phyloP scores from a whole-genome alignment of 441 rosid species.

The Aleurites moluccanus region DNA sequence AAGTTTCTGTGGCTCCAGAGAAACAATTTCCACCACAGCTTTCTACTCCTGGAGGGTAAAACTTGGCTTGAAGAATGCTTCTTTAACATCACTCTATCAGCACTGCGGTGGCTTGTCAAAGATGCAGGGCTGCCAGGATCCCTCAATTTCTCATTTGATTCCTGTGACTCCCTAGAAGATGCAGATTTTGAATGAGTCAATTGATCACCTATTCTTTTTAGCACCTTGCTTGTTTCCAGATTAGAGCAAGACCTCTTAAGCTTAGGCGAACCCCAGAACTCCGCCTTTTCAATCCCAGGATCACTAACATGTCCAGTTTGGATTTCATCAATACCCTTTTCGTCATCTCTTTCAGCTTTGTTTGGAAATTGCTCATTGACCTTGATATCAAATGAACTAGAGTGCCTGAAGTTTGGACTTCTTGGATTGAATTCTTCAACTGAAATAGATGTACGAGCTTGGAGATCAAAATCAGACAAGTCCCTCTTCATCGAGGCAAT shows the following conservation, averaged over 20 bases:
- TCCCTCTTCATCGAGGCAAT: constrained; percentile 51
- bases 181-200: constrained; percentile 42
- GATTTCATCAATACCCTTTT: constrained; percentile 28
- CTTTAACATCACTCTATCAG: constrained; percentile 91
- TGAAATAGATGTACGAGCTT: constrained; percentile 35
- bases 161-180: constrained; percentile 40
- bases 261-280: constrained; percentile 65
- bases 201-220: constrained; percentile 33
- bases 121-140: constrained; percentile 53
- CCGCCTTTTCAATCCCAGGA: constrained; percentile 67
- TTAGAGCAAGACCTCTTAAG: constrained; percentile 85
- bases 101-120: constrained; percentile 56
- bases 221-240: constrained; percentile 51
- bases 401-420: constrained; percentile 28
- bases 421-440: constrained; percentile 24
- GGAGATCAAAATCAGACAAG: constrained; percentile 54
- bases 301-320: constrained; percentile 80
- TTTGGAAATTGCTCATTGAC: constrained; percentile 30
- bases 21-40: constrained; percentile 85
- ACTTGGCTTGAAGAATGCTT: constrained; percentile 93
- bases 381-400: constrained; percentile 33
- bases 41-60: constrained; percentile 81
- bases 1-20: constrained; percentile 96
- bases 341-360: constrained; percentile 22
- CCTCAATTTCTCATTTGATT: constrained; percentile 25